These are phyloP conservation scores for Fraxinus greggii DNA, from an alignment of 305 asterid species.

Conservation along the genomic window DNA sequence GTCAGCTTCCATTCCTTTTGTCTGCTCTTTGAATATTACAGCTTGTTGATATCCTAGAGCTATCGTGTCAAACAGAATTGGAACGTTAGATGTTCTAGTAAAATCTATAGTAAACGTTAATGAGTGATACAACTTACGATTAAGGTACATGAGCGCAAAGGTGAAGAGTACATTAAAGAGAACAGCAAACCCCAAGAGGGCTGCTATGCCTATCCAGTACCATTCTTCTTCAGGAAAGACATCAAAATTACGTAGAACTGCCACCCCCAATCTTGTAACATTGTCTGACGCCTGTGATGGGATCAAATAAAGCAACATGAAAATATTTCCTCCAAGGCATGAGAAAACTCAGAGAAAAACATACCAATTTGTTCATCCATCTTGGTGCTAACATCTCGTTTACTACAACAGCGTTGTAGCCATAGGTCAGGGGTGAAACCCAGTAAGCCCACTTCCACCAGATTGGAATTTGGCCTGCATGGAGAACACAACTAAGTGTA, in stretches of 20 bases:
- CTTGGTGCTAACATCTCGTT: constrained; percentile 57
- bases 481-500: background rate
- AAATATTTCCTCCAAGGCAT: background rate
- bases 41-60: constrained; percentile 60
- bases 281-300: constrained; percentile 39
- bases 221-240: constrained; percentile 45
- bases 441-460: constrained; percentile 69
- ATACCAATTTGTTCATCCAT: constrained; percentile 50
- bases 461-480: constrained; percentile 44
- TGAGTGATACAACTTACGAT: constrained; percentile 42
- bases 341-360: constrained; percentile 8
- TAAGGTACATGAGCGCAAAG: constrained; percentile 55
- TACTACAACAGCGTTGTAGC: constrained; percentile 47
- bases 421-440: constrained; percentile 52
- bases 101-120: constrained; percentile 3
- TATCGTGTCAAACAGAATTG: constrained; percentile 14
- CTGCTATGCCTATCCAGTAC: constrained; percentile 69
- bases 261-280: constrained; percentile 39
- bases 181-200: constrained; percentile 43
- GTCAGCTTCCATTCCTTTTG: constrained; percentile 34
- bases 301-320: background rate
- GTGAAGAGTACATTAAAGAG: constrained; percentile 57
- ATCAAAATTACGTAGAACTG: constrained; percentile 40
- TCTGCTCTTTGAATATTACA: constrained; percentile 48
- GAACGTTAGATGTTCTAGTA: background rate